phyloP scores from a whole-genome alignment of 192 early-diverging fungal species.

The Entomortierella chlamydospora region DNA sequence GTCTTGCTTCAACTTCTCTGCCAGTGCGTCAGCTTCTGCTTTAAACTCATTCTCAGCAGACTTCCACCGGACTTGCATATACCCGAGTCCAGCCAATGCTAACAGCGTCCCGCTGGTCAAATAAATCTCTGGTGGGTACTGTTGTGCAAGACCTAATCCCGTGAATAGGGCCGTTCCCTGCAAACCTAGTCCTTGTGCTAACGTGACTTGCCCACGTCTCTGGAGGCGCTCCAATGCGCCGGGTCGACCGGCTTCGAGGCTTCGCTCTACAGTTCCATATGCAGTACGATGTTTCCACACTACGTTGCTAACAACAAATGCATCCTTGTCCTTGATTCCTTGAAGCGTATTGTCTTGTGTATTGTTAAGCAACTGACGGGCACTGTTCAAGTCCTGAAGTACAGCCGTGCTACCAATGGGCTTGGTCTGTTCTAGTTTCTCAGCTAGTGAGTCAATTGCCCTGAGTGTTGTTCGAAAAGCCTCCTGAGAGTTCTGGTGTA shows the following conservation, averaged over 20 bases:
- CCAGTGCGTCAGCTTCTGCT: slow-evolving; percentile 30
- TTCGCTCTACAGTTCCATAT: slow-evolving; percentile 32
- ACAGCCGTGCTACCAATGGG: slow-evolving; percentile 38
- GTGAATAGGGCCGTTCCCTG: slow-evolving; percentile 38
- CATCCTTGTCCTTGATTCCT: slow-evolving; percentile 40
- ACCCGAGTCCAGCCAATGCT: slow-evolving; percentile 39
- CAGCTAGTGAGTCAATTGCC: slow-evolving; percentile 24
- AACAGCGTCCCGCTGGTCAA: slow-evolving; percentile 36
- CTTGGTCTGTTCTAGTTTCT: slow-evolving; percentile 18
- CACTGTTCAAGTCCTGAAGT: slow-evolving; percentile 27
- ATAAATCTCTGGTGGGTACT: slow-evolving; percentile 50
- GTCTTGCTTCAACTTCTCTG: slow-evolving; percentile 40
- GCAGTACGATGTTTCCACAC: slow-evolving; percentile 44
- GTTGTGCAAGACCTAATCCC: slow-evolving; percentile 44
- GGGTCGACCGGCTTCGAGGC: slow-evolving; percentile 7
- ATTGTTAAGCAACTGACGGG: slow-evolving; percentile 18
- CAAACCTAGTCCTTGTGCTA: slow-evolving; percentile 40
- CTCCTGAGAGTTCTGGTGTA: slow-evolving; percentile 50
- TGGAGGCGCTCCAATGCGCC: slow-evolving; percentile 45
- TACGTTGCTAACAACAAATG: slow-evolving; percentile 45
- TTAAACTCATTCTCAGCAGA: slow-evolving; percentile 51
- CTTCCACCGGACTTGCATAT: slow-evolving; percentile 54
- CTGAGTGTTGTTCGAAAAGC: slow-evolving; percentile 36
- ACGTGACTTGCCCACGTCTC: slow-evolving; percentile 33
- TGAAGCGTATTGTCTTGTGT: slow-evolving; percentile 27